A percentile compares a stretch with the other conserved stretches of the same genome.
These are phyloP conservation scores for Papiliotrema nemorosa DNA, from an alignment of 1,284 basidiomycete genomes.

Conservation along the genomic window DNA sequence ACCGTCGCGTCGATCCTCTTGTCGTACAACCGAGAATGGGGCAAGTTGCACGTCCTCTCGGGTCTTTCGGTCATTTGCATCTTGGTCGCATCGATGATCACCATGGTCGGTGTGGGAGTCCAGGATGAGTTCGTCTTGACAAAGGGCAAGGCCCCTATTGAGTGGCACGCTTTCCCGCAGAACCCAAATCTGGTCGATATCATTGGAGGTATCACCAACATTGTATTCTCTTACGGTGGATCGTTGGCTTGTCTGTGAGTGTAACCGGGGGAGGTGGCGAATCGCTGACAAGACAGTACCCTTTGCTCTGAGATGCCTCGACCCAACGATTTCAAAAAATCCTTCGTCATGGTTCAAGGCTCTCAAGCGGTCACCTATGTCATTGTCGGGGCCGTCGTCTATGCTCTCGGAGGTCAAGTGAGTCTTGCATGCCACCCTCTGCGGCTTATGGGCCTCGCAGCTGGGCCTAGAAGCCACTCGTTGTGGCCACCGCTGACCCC, in stretches of 20 bases:
- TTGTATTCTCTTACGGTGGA: slow-evolving; percentile 41
- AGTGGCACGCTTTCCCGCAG: slow-evolving; percentile 28
- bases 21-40: slow-evolving; percentile 16
- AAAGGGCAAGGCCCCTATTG: slow-evolving; percentile 25
- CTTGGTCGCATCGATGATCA: slow-evolving; percentile 34
- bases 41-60: slow-evolving; percentile 34
- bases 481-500: too few species aligned
- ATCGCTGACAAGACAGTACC: slow-evolving; percentile 7
- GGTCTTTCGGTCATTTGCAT: slow-evolving; percentile 36
- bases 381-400: slow-evolving; percentile 34
- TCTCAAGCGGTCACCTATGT: slow-evolving; percentile 29
- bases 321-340: slow-evolving; percentile 45
- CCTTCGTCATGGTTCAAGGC: slow-evolving; percentile 36
- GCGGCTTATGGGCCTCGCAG: neutral
- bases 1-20: slow-evolving; percentile 27
- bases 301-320: slow-evolving; percentile 43
- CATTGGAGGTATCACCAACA: slow-evolving; percentile 39
- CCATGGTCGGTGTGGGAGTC: slow-evolving; percentile 33
- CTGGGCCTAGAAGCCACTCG: too few species aligned
- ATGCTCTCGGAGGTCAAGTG: slow-evolving; percentile 38
- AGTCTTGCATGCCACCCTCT: neutral
- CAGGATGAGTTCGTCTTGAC: slow-evolving; percentile 22
- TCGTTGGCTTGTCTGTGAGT: slow-evolving; percentile 34
- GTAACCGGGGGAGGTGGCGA: too few species aligned
- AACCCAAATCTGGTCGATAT: slow-evolving; percentile 32